Base-by-base conservation (phyloP, 768 basidiomycete genomes). In the Boletellus emodensis region DNA sequence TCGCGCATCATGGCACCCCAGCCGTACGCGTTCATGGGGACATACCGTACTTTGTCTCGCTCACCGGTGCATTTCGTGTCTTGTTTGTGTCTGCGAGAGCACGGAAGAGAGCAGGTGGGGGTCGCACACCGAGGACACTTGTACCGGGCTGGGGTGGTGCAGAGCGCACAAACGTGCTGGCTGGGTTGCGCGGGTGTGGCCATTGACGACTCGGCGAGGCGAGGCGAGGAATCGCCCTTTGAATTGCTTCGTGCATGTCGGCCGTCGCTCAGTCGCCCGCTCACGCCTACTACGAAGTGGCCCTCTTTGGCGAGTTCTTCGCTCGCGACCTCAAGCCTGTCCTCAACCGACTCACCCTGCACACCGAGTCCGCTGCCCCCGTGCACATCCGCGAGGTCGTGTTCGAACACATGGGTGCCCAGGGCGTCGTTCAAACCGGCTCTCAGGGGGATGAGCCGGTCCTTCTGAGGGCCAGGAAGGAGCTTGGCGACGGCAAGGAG, bases 1-100 rank as follows among this genome's bases (percentile, higher is more conserved):
- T 96, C 94, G 58, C 85, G 79, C 84, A 92, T 87, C 84, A 95
- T 85, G 24, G 80, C 77, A 9, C 90, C 90, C 81, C 88, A 91
- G 5, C 81, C 79, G 61, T 92, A 95, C 58, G 82, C 63, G 58
- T 90, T 92, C 82, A 94, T 85, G 12, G 87, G 80, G 14, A 93
- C 81, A 63, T 84, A 90, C 3, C 76, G 77, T 0, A 74, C 81
- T 60, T 84, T 85, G 71, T 93, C 77, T 48, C 90, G 84, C 52
- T 81, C 72, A 11, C 90, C 91, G 0, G 80, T 77, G 62, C 90
- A 93, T 13, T 75, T 75, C 14, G 73, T 75, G 14, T 65, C 53
- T 11, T 72, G 56, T 65, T 92, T 93, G 73, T 93, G 90, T n/a
- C 70, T 58, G 7, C 67, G 69, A 8, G 87, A 83, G 61, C 90